Percentiles rank a stretch among this genome's conserved stretches.
Evolutionary conservation across 2,329 filamentous ascomycete species (phyloP).

Genomic region (Cladosporium halotolerans): DNA sequence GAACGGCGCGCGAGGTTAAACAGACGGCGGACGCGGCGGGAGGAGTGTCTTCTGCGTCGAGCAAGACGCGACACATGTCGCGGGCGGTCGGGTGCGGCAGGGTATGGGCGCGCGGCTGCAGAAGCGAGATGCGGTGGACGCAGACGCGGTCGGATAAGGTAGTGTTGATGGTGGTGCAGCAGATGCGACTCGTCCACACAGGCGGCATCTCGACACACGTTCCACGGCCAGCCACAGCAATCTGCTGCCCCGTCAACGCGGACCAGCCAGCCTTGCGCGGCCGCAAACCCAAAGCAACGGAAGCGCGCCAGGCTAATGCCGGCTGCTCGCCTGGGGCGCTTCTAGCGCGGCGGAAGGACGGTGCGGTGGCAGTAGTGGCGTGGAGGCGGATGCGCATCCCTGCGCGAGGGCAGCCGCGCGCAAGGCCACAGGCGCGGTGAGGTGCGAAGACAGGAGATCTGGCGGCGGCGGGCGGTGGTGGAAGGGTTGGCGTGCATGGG

Average conservation of each 20-base stretch:
- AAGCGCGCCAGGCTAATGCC: neutral
- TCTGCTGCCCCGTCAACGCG: neutral
- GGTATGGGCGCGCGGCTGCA: too few species aligned
- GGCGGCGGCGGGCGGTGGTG: conserved; percentile 2
- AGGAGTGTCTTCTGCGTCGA: neutral
- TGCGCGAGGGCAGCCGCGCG: neutral
- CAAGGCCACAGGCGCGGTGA: neutral
- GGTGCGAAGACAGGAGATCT: conserved; percentile 2
- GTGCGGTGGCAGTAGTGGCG: conserved; percentile 1
- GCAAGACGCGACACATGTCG: neutral
- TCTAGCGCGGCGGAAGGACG: conserved; percentile 1
- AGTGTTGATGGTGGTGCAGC: too few species aligned
- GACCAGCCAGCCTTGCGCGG: conserved; percentile 3
- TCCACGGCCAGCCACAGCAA: neutral
- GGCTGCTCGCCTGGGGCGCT: neutral
- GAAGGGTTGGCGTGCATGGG: neutral
- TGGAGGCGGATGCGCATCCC: conserved; percentile 7
- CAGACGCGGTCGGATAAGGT: too few species aligned
- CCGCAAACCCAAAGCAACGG: neutral
- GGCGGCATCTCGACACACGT: neutral
- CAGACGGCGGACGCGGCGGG: neutral
- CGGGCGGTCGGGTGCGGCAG: neutral
- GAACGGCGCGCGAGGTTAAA: neutral
- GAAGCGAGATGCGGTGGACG: too few species aligned
- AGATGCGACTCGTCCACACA: too few species aligned